Conservation (phyloP, 768 basidiomycete genomes). For the Leccinum variicolor region DNA sequence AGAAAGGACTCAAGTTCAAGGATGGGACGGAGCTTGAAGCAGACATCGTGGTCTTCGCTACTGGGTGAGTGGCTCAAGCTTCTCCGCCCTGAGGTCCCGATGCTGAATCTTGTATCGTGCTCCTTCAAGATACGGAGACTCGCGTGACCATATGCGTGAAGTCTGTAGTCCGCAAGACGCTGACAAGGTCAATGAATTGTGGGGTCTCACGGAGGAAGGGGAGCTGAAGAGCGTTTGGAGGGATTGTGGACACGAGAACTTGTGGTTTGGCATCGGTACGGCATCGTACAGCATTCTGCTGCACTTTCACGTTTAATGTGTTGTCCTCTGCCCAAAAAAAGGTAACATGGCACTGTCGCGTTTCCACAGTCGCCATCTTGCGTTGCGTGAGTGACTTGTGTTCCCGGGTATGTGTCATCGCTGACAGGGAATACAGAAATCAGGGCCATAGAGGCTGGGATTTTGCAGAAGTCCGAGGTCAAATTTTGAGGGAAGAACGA, state of each 20-base stretch:
- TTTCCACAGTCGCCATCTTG: slow-evolving; percentile 30
- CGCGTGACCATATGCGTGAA: slow-evolving; percentile 36
- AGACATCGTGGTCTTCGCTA: slow-evolving; percentile 32
- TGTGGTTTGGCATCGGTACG: slow-evolving; percentile 30
- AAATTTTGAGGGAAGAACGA: slow-evolving; percentile 11
- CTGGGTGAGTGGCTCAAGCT: slow-evolving; percentile 16
- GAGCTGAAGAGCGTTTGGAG: slow-evolving; percentile 45
- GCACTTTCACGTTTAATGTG: background rate
- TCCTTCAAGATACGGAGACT: slow-evolving; percentile 43
- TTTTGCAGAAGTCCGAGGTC: slow-evolving; percentile 19
- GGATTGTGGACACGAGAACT: slow-evolving; percentile 35
- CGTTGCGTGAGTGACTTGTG: slow-evolving; percentile 23
- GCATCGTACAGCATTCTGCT: background rate
- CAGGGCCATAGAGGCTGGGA: slow-evolving; percentile 28
- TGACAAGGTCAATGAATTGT: slow-evolving; percentile 45
- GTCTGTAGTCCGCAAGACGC: slow-evolving; percentile 47
- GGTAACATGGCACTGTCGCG: slow-evolving; percentile 24
- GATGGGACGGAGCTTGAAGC: slow-evolving; percentile 31
- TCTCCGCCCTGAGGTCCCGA: background rate
- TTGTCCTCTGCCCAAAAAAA: background rate
- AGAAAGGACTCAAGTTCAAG: slow-evolving; percentile 26
- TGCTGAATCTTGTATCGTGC: background rate
- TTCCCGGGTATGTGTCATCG: background rate
- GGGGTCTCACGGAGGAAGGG: slow-evolving; percentile 67
- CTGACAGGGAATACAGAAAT: slow-evolving; percentile 20